Conservation (phyloP, 768 basidiomycete genomes). For the Auricularia sp. region DNA sequence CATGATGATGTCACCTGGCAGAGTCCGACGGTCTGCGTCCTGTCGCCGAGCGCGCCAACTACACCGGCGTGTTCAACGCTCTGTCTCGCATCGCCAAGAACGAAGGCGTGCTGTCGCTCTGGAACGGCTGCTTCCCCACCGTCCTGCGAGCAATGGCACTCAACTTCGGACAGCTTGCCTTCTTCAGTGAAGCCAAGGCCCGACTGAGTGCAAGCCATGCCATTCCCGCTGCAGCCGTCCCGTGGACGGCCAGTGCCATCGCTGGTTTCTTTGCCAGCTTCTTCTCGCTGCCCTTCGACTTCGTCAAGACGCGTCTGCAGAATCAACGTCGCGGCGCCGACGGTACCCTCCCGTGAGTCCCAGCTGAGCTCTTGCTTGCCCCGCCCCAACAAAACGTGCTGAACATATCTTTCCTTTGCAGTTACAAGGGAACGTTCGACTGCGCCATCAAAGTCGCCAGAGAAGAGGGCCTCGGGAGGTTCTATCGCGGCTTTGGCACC, state of each 20-base stretch:
- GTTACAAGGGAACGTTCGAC: neutral
- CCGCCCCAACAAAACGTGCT: neutral
- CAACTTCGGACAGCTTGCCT: neutral
- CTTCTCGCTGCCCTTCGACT: neutral
- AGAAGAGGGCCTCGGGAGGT: neutral
- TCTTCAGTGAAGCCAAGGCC: neutral
- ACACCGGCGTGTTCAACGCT: neutral
- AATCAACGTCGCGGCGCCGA: neutral
- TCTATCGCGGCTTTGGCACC: conserved; percentile 1
- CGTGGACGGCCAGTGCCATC: neutral
- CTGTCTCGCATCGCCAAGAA: neutral
- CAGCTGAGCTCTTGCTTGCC: neutral
- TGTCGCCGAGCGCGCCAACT: neutral
- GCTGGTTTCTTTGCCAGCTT: neutral
- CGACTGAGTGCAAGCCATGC: neutral
- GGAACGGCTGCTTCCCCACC: neutral
- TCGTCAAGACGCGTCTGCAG: conserved; percentile 1
- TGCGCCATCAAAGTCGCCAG: neutral
- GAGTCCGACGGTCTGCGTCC: neutral
- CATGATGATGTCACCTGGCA: neutral
- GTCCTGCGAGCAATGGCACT: neutral
- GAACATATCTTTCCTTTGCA: neutral
- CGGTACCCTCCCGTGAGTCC: neutral
- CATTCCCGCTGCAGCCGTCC: neutral
- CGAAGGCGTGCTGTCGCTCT: neutral